Percentiles rank a stretch among this genome's conserved stretches.
Evolutionary conservation across 176 grass and related monocot genomes (phyloP).

Genomic region (Alloteropsis semialata): DNA sequence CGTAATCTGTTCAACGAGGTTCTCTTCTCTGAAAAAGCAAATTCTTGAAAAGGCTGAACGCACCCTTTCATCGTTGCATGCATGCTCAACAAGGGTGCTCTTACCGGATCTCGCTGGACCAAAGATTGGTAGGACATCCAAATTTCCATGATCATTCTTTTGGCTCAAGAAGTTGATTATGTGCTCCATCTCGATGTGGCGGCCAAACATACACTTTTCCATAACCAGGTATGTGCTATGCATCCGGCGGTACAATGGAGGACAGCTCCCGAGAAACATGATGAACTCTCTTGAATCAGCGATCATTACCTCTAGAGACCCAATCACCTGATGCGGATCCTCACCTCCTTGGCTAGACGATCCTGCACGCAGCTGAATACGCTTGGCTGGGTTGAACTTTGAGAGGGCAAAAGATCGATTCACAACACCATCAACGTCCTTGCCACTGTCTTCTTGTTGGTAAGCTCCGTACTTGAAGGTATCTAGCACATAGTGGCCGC

Average conservation of each 20-base stretch:
- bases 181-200: neutral
- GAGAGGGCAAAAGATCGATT: neutral
- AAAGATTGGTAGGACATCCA: slow-evolving; percentile 18
- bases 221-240: neutral
- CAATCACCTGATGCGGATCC: no score
- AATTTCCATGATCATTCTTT: neutral
- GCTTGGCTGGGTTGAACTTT: neutral
- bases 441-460: neutral
- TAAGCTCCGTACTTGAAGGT: neutral
- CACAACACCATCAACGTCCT: neutral
- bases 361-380: neutral
- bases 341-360: no score
- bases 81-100: slow-evolving; percentile 21
- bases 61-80: slow-evolving; percentile 13
- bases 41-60: neutral
- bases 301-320: neutral
- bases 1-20: no score
- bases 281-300: neutral
- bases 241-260: neutral
- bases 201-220: neutral
- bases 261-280: neutral
- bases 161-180: neutral
- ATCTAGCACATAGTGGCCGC: neutral
- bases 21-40: no score
- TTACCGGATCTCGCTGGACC: neutral